phyloP scores from a whole-genome alignment of 805 yeast genomes.

The Priceomyces medius region DNA sequence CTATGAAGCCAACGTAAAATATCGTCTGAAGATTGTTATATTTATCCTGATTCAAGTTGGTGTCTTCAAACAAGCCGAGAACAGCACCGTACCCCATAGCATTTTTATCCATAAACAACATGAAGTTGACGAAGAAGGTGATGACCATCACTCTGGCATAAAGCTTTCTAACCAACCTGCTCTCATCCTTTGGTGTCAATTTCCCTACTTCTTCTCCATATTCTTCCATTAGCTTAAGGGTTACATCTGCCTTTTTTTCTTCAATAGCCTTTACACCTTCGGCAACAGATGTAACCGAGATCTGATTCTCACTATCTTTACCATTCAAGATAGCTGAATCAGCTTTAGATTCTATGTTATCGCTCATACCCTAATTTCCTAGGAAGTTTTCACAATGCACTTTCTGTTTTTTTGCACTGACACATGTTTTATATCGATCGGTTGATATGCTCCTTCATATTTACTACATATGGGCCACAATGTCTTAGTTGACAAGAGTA shows the following conservation, averaged over 20 bases:
- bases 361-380: too few relatives aligned
- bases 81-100: constrained; percentile 49
- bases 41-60: constrained; percentile 40
- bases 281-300: neutral
- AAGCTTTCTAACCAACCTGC: constrained; percentile 6
- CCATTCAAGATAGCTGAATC: too few relatives aligned
- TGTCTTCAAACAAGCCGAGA: constrained; percentile 47
- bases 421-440: too few relatives aligned
- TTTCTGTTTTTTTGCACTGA: too few relatives aligned
- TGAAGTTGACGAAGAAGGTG: constrained; percentile 28
- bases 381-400: too few relatives aligned
- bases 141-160: constrained; percentile 1
- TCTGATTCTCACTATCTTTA: too few relatives aligned
- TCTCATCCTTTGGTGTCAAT: constrained; percentile 44
- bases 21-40: constrained; percentile 51
- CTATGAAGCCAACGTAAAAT: constrained; percentile 51
- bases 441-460: too few relatives aligned
- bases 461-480: too few relatives aligned
- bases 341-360: too few relatives aligned
- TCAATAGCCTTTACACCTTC: neutral
- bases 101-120: constrained; percentile 53
- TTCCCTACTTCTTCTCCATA: constrained; percentile 32
- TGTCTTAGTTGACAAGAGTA: too few relatives aligned
- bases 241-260: constrained; percentile 37
- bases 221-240: constrained; percentile 34